Conservation (phyloP, 176 grass and related monocot genomes). For the Eremochloa ophiuroides region DNA sequence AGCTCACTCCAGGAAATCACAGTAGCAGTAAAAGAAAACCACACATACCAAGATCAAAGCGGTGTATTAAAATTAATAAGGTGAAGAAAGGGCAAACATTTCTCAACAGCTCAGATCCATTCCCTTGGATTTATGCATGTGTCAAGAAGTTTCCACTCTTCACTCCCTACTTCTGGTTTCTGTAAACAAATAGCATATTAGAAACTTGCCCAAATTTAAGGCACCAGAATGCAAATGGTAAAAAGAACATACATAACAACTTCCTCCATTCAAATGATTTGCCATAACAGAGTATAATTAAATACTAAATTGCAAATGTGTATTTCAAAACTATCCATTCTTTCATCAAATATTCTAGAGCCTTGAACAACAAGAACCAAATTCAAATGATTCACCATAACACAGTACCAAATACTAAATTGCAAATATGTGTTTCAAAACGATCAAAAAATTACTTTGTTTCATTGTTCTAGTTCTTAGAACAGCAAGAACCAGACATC, state of each 20-base stretch:
- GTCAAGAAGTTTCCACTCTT: constrained; percentile 93
- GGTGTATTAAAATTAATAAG: not conserved
- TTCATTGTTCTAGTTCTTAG: not conserved
- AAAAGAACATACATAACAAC: not conserved
- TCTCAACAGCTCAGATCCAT: constrained; percentile 55
- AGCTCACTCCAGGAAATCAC: not conserved
- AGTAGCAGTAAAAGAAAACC: not conserved
- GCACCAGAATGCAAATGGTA: not conserved
- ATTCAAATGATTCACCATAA: not conserved
- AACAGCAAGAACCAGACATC: not conserved
- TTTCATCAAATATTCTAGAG: not conserved
- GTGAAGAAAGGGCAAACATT: not conserved
- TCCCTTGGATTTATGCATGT: constrained; percentile 89
- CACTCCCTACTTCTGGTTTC: constrained; percentile 75
- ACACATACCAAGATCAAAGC: not conserved
- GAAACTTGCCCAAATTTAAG: not conserved
- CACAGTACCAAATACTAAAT: not conserved
- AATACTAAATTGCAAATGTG: not conserved
- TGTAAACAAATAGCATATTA: constrained; percentile 28
- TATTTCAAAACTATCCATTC: not conserved
- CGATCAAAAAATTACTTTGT: not conserved
- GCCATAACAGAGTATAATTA: not conserved
- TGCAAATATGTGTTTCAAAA: not conserved
- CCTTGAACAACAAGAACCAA: not conserved
- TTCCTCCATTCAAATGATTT: not conserved